Conservation (phyloP, 768 basidiomycete genomes). For the Auriscalpium vulgare region DNA sequence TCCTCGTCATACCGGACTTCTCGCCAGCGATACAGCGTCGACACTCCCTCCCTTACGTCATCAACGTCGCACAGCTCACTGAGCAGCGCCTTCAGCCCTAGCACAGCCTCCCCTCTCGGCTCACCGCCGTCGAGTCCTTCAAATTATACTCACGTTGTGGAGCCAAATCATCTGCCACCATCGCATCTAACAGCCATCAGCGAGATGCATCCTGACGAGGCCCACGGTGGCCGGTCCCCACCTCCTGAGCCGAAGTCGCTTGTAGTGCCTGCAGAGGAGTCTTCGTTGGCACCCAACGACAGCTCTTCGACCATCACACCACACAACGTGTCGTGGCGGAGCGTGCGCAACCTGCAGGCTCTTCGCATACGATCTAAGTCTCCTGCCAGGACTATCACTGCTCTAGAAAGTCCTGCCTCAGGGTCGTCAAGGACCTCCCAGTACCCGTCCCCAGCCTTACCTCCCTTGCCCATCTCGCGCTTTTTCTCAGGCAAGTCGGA, state of each 20-base stretch:
- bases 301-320: background rate
- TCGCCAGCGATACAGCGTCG: too few relatives aligned
- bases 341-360: too few relatives aligned
- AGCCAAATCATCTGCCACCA: background rate
- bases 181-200: conserved; percentile 8
- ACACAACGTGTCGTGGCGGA: background rate
- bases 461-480: background rate
- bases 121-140: conserved; percentile 17
- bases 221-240: background rate
- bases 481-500: background rate
- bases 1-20: too few relatives aligned
- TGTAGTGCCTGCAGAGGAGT: background rate
- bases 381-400: background rate
- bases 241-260: background rate
- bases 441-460: too few relatives aligned
- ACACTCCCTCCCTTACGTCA: conserved; percentile 10
- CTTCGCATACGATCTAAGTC: background rate
- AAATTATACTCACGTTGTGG: background rate
- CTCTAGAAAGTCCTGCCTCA: background rate
- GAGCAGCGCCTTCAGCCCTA: conserved; percentile 1
- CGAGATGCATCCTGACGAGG: conserved; percentile 2
- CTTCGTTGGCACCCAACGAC: background rate
- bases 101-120: conserved; percentile 2
- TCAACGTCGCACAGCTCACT: conserved; percentile 24
- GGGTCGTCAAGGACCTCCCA: too few relatives aligned